Conservation (phyloP, 2,329 filamentous ascomycete species). For the Cryoendolithus antarcticus region DNA sequence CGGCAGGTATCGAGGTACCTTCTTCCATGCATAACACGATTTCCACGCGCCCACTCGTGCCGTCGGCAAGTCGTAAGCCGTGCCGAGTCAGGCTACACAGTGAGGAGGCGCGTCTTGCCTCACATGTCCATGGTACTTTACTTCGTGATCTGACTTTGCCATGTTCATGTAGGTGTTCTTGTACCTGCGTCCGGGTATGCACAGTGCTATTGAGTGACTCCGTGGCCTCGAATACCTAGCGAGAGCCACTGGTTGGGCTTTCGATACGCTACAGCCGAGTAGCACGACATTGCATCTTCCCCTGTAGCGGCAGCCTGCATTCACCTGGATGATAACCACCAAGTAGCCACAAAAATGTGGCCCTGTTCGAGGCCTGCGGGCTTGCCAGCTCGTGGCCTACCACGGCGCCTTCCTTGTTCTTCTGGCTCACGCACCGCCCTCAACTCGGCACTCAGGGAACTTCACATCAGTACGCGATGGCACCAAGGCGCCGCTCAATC, state of each 20-base stretch:
- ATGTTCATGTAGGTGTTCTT: not conserved
- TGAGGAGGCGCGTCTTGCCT: constrained; percentile 2
- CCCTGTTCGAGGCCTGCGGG: constrained; percentile 16
- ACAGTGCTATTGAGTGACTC: not conserved
- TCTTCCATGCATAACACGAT: too few species aligned
- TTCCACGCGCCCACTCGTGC: too few species aligned
- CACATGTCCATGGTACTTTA: not conserved
- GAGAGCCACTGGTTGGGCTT: not conserved
- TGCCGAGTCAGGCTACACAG: constrained; percentile 4
- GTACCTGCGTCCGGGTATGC: not conserved
- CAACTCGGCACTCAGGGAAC: constrained; percentile 9
- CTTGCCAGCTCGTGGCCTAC: constrained; percentile 9
- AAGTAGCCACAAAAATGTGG: constrained; percentile 17
- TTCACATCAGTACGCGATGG: constrained; percentile 10
- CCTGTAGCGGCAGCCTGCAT: constrained; percentile 10
- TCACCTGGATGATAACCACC: constrained; percentile 3
- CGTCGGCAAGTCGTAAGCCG: not conserved
- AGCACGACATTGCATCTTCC: not conserved
- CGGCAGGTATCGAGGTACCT: too few species aligned
- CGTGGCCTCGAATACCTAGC: not conserved
- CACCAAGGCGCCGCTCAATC: constrained; percentile 10
- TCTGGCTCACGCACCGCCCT: constrained; percentile 2
- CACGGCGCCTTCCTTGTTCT: not conserved
- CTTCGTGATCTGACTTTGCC: not conserved
- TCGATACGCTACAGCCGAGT: constrained; percentile 1